Evolutionary conservation across 163 green algal species (phyloP).

Genomic region (Chlorella variabilis): DNA sequence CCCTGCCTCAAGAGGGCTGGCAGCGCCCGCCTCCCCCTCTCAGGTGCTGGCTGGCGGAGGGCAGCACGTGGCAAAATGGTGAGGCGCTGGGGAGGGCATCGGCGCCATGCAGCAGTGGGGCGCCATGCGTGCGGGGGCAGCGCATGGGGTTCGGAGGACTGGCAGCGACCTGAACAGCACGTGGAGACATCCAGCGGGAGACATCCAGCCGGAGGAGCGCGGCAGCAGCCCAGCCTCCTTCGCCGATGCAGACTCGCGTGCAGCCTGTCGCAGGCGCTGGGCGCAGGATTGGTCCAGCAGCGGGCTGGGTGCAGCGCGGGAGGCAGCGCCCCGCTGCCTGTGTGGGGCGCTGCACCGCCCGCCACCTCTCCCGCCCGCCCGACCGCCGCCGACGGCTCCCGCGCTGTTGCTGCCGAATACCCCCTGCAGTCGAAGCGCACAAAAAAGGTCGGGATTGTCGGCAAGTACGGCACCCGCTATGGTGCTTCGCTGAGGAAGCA

Average conservation of each 20-base stretch:
- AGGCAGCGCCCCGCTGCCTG: no score
- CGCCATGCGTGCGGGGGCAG: background rate
- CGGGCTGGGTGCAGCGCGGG: no score
- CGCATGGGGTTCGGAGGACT: no score
- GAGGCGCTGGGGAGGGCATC: background rate
- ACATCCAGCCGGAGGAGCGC: no score
- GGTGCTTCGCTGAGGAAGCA: constrained; percentile 97
- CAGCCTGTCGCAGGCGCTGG: no score
- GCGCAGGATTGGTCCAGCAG: no score
- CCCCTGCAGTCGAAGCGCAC: constrained; percentile 92
- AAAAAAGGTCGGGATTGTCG: constrained; percentile 99
- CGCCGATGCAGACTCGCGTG: no score
- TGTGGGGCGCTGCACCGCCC: no score
- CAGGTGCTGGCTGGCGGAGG: background rate
- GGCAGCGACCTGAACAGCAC: no score
- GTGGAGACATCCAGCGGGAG: no score
- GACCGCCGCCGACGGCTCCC: background rate
- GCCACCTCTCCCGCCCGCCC: no score
- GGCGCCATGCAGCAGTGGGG: background rate
- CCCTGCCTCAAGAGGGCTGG: background rate
- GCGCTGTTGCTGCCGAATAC: background rate
- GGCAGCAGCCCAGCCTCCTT: no score
- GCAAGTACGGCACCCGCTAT: constrained; percentile 99
- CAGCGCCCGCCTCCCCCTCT: background rate
- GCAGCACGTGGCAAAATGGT: background rate